A percentile compares a stretch with the other conserved stretches of the same genome.
phyloP scores from a whole-genome alignment of 2,329 filamentous ascomycete genomes.

The Sclerotinia spermophila region DNA sequence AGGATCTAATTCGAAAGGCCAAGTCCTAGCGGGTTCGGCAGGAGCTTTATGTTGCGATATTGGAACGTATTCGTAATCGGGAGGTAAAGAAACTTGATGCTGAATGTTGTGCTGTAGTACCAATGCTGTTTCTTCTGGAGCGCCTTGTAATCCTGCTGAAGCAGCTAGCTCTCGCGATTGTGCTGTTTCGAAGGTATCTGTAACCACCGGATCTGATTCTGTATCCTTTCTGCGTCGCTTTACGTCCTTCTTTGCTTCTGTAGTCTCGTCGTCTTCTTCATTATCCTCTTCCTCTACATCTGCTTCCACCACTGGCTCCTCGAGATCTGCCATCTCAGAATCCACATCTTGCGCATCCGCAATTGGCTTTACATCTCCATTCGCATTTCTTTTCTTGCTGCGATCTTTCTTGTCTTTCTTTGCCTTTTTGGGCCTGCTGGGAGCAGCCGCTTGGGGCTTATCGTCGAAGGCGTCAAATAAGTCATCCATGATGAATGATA shows the following conservation, averaged over 20 bases:
- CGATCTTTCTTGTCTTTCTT: constrained; percentile 53
- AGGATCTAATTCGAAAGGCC: constrained; percentile 89
- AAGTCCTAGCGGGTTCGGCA: constrained; percentile 76
- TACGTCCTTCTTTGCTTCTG: constrained; percentile 46
- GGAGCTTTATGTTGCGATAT: constrained; percentile 92
- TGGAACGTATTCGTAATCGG: constrained; percentile 92
- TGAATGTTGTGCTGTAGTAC: constrained; percentile 95
- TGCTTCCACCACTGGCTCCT: constrained; percentile 19
- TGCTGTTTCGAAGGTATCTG: constrained; percentile 92
- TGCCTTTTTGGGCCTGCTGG: constrained; percentile 36
- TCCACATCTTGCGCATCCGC: constrained; percentile 57
- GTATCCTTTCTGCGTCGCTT: constrained; percentile 65
- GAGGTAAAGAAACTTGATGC: constrained; percentile 93
- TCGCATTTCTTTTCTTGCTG: constrained; percentile 83
- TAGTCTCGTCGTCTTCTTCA: constrained; percentile 41
- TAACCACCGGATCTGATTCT: constrained; percentile 73
- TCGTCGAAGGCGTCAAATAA: constrained; percentile 81
- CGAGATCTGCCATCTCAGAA: constrained; percentile 54
- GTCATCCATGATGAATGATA: constrained; percentile 60
- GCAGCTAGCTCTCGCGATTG: constrained; percentile 86
- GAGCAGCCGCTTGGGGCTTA: constrained; percentile 47
- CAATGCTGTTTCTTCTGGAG: constrained; percentile 51
- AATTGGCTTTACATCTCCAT: constrained; percentile 67
- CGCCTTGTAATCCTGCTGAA: constrained; percentile 35
- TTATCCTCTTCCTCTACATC: constrained; percentile 24